Conservation (phyloP, 257 asterid species). For the Gardenia jasminoides region DNA sequence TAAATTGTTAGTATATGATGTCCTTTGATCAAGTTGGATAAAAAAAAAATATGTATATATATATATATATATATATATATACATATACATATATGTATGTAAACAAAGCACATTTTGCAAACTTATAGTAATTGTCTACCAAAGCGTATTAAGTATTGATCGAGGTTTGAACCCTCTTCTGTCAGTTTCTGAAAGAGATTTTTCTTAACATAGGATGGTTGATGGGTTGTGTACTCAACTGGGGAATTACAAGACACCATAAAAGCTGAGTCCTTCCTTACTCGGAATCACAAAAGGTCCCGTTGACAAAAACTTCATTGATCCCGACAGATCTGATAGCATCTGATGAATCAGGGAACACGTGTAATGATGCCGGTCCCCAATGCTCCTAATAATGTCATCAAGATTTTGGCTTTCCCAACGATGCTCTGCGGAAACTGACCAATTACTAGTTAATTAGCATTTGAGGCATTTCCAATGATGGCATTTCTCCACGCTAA, state of each 20-base stretch:
- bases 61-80: too few relatives aligned
- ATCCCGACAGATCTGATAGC: slow-evolving; percentile 19
- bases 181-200: slow-evolving; percentile 16
- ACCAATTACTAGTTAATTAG: background rate
- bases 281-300: background rate
- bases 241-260: background rate
- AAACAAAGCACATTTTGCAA: background rate
- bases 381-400: background rate
- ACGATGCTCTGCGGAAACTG: background rate
- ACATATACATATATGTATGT: too few relatives aligned
- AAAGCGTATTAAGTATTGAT: slow-evolving; percentile 1
- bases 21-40: background rate
- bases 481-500: background rate
- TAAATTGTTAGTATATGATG: too few relatives aligned
- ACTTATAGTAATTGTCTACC: background rate
- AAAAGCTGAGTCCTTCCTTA: background rate
- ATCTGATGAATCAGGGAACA: slow-evolving; percentile 8
- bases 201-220: background rate
- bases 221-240: background rate
- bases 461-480: background rate
- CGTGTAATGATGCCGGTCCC: slow-evolving; percentile 12
- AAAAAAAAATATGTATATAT: background rate
- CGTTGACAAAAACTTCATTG: slow-evolving; percentile 11
- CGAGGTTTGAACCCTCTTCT: slow-evolving; percentile 21
- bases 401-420: background rate